Evolutionary conservation across 1,139 yeast genomes (phyloP).

Genomic region (Scheffersomyces titani): DNA sequence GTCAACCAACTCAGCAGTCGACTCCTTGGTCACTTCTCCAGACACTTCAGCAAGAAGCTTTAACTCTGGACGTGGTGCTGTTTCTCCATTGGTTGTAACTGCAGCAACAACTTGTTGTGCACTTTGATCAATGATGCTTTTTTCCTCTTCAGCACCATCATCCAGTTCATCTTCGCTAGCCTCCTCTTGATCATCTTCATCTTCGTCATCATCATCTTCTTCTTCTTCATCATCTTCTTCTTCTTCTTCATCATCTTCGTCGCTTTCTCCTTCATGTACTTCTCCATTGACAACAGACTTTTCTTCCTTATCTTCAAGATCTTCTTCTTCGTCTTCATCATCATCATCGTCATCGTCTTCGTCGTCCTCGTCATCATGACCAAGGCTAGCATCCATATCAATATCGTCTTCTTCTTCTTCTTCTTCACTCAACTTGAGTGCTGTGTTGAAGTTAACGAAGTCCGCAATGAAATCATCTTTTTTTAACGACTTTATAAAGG

Average conservation of each 20-base stretch:
- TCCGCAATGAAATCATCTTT: conserved; percentile 35
- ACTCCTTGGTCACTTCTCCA: conserved; percentile 7
- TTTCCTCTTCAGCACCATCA: not conserved
- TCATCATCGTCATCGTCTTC: conserved; percentile 7
- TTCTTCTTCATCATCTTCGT: conserved; percentile 17
- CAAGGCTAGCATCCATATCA: conserved; percentile 16
- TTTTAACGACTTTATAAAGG: conserved; percentile 20
- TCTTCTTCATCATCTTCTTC: conserved; percentile 8
- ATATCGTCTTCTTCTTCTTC: conserved; percentile 10
- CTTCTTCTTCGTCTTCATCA: conserved; percentile 5
- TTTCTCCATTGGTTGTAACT: not conserved
- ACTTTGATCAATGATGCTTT: not conserved
- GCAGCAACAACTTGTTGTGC: not conserved
- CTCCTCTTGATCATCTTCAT: conserved; percentile 4
- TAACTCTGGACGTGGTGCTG: not conserved
- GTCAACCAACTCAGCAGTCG: conserved; percentile 21
- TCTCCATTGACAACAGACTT: conserved; percentile 15
- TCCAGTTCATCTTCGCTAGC: not conserved
- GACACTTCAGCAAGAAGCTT: not conserved
- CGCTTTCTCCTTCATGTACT: conserved; percentile 16
- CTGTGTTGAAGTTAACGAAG: conserved; percentile 29
- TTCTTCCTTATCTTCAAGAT: conserved; percentile 2
- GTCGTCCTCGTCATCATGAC: conserved; percentile 11
- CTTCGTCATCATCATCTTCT: conserved; percentile 7
- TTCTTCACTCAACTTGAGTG: conserved; percentile 8